A percentile compares a stretch with the other conserved stretches of the same genome.
Evolutionary conservation across 495 filamentous ascomycete genomes (phyloP).

Genomic region (Penicillium tannophilum): DNA sequence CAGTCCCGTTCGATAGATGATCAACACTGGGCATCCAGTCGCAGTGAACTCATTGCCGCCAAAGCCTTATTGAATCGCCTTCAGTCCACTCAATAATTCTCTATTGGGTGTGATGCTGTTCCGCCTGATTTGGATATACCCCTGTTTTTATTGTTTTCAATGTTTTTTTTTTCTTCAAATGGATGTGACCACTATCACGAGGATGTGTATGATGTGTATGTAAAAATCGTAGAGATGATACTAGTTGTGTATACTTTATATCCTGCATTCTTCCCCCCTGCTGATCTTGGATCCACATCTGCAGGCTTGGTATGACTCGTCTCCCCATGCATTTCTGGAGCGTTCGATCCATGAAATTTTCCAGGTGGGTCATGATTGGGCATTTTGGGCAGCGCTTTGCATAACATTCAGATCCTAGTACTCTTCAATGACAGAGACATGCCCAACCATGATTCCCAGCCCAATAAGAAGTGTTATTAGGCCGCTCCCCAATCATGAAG

Average conservation of each 20-base stretch:
- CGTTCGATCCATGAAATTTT: constrained; percentile 9
- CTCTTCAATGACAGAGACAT: constrained; percentile 8
- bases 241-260: not conserved
- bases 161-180: not conserved
- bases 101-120: not conserved
- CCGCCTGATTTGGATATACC: constrained; percentile 9
- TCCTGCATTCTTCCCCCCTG: not conserved
- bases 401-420: not conserved
- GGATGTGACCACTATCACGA: not conserved
- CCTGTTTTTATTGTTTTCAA: not conserved
- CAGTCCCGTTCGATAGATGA: constrained; percentile 54
- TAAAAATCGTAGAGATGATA: not conserved
- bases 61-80: constrained; percentile 64
- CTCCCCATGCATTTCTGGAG: constrained; percentile 11
- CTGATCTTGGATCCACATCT: constrained; percentile 8
- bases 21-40: constrained; percentile 69
- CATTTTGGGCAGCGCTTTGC: constrained; percentile 24
- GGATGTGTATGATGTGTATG: not conserved
- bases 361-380: constrained; percentile 19
- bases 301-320: constrained; percentile 5
- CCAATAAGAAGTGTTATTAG: constrained; percentile 12
- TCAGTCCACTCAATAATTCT: constrained; percentile 23
- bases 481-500: not conserved
- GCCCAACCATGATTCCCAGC: constrained; percentile 12
- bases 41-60: constrained; percentile 76